Conservation (phyloP, 129 eudicot genomes). For the Pulicaria dysenterica region DNA sequence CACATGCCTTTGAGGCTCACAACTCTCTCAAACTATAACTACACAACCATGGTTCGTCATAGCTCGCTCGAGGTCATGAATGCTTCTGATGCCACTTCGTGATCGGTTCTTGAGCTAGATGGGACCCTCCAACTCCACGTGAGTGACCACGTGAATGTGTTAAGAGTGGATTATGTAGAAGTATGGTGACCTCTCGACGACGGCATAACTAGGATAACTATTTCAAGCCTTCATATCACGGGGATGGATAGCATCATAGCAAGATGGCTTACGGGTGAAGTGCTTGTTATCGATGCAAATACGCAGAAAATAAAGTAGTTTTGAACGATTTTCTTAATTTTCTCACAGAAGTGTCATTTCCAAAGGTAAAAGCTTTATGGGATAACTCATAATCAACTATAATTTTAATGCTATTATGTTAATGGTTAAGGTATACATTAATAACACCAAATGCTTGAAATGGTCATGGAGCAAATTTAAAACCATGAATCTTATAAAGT, state of each 20-base stretch:
- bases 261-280: constrained; percentile 53
- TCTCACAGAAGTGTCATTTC: constrained; percentile 41
- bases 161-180: constrained; percentile 63
- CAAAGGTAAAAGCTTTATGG: constrained; percentile 44
- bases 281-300: constrained; percentile 42
- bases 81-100: constrained; percentile 37
- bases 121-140: constrained; percentile 58
- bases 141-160: constrained; percentile 72
- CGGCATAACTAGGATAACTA: constrained; percentile 48
- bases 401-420: not conserved
- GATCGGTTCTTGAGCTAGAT: constrained; percentile 33
- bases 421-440: too few species aligned
- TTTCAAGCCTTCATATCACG: constrained; percentile 68
- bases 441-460: too few species aligned
- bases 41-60: constrained; percentile 58
- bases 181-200: constrained; percentile 44
- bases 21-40: constrained; percentile 63
- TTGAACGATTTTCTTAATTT: constrained; percentile 61
- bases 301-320: constrained; percentile 53
- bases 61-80: constrained; percentile 54
- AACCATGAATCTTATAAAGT: too few species aligned
- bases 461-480: too few species aligned
- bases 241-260: constrained; percentile 57
- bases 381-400: constrained; percentile 41
- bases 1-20: constrained; percentile 53